These are phyloP conservation scores for Capronia coronata DNA, from an alignment of 2,329 filamentous ascomycete genomes.

Conservation along the genomic window DNA sequence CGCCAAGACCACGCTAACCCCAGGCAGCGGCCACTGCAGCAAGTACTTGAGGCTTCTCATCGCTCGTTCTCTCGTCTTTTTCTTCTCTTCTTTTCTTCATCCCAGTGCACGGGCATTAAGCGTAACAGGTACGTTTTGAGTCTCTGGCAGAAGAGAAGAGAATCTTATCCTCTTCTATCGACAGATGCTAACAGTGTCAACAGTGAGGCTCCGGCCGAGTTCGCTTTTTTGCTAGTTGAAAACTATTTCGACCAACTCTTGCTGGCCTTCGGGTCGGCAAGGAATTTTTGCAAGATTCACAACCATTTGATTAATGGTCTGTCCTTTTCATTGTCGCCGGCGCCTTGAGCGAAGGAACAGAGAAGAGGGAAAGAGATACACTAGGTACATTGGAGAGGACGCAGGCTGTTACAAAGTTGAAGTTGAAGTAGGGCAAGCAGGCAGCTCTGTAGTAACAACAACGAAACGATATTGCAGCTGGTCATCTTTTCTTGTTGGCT, in stretches of 20 bases:
- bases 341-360: background rate
- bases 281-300: background rate
- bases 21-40: background rate
- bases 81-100: background rate
- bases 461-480: too few species aligned
- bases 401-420: too few species aligned
- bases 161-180: background rate
- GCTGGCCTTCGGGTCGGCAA: slow-evolving; percentile 1
- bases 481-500: too few species aligned
- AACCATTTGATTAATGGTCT: background rate
- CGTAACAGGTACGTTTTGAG: background rate
- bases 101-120: slow-evolving; percentile 1
- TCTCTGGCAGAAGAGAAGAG: too few species aligned
- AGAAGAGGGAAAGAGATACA: background rate
- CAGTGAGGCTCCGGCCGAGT: slow-evolving; percentile 1
- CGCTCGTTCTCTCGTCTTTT: background rate
- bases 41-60: background rate
- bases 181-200: background rate
- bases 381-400: too few species aligned
- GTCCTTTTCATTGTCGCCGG: background rate
- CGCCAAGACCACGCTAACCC: background rate
- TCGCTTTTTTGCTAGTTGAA: slow-evolving; percentile 1
- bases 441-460: too few species aligned
- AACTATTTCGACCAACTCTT: slow-evolving; percentile 2
- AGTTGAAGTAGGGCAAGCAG: too few species aligned